These are phyloP conservation scores for Nothophoma quercina DNA, from an alignment of 2,329 filamentous ascomycete genomes.

Conservation along the genomic window DNA sequence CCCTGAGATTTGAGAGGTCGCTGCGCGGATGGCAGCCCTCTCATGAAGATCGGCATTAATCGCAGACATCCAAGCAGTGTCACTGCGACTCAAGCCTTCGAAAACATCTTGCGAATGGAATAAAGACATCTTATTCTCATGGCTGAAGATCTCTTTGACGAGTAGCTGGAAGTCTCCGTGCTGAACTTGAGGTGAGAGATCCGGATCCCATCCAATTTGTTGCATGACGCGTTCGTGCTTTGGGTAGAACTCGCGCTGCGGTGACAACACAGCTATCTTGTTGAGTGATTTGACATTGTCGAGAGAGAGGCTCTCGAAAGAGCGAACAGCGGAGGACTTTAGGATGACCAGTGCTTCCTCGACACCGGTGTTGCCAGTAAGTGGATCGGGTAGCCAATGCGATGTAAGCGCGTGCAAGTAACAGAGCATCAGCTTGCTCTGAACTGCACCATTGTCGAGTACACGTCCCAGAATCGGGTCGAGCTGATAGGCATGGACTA, in stretches of 20 bases:
- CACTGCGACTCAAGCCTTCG: slow-evolving; percentile 2
- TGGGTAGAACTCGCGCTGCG: slow-evolving; percentile 55
- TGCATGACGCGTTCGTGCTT: slow-evolving; percentile 53
- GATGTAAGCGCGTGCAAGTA: slow-evolving; percentile 65
- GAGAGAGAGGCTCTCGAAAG: slow-evolving; percentile 52
- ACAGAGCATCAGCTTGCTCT: slow-evolving; percentile 60
- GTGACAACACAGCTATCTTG: slow-evolving; percentile 43
- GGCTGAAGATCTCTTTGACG: slow-evolving; percentile 35
- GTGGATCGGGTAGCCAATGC: slow-evolving; percentile 58
- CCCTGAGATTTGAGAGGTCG: slow-evolving; percentile 35
- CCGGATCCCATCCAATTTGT: slow-evolving; percentile 51
- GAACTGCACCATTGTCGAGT: slow-evolving; percentile 58
- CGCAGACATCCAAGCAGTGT: slow-evolving; percentile 7
- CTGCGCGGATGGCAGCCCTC: slow-evolving; percentile 41
- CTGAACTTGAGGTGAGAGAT: slow-evolving; percentile 49
- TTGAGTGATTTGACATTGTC: slow-evolving; percentile 29
- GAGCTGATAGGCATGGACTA: slow-evolving; percentile 57
- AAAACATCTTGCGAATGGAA: slow-evolving; percentile 22
- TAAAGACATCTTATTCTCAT: slow-evolving; percentile 23
- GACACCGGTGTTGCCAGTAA: slow-evolving; percentile 61
- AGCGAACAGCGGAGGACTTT: slow-evolving; percentile 57
- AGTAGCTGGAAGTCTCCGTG: slow-evolving; percentile 28
- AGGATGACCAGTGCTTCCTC: slow-evolving; percentile 63
- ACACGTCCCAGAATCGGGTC: slow-evolving; percentile 61
- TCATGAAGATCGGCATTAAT: slow-evolving; percentile 26